phyloP scores from a whole-genome alignment of 352 stramenopile genomes.

The Globisporangium heterothallicum region DNA sequence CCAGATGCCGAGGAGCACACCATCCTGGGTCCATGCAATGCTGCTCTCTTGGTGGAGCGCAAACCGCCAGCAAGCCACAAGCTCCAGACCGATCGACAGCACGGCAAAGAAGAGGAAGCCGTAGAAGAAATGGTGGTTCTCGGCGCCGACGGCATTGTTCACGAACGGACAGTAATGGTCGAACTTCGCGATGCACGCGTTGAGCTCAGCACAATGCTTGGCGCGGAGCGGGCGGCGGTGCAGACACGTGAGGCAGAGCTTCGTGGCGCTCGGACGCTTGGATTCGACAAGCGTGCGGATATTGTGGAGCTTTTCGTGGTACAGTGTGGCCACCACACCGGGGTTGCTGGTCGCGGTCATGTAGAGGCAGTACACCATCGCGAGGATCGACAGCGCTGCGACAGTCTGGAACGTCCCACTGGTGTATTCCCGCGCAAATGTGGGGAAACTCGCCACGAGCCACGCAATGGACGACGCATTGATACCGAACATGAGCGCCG shows the following conservation, averaged over 20 bases:
- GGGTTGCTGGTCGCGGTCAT: conserved; percentile 47
- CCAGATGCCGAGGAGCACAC: conserved; percentile 26
- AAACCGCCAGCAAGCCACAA: conserved; percentile 43
- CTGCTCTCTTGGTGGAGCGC: conserved; percentile 4
- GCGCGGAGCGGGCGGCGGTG: conserved; percentile 68
- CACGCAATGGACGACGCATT: conserved; percentile 70
- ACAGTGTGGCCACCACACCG: conserved; percentile 59
- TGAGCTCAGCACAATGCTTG: conserved; percentile 76
- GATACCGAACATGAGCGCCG: conserved; percentile 63
- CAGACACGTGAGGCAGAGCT: conserved; percentile 75
- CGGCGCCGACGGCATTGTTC: conserved; percentile 91
- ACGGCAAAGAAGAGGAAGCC: conserved; percentile 85
- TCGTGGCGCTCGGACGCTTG: conserved; percentile 65
- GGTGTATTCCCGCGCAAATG: conserved; percentile 23
- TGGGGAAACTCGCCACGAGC: conserved; percentile 43
- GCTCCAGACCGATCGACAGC: conserved; percentile 41
- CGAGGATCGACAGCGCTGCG: conserved; percentile 17
- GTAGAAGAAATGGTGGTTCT: conserved; percentile 94
- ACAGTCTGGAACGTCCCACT: conserved; percentile 24
- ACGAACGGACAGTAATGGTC: conserved; percentile 86
- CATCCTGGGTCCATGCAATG: conserved; percentile 11
- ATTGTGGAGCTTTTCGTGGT: conserved; percentile 63
- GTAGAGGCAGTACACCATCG: conserved; percentile 52
- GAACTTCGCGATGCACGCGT: conserved; percentile 76
- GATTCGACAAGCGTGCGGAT: conserved; percentile 66